Evolutionary conservation across 1,139 yeast species (phyloP).

Genomic region (Suhomyces atakaporum): DNA sequence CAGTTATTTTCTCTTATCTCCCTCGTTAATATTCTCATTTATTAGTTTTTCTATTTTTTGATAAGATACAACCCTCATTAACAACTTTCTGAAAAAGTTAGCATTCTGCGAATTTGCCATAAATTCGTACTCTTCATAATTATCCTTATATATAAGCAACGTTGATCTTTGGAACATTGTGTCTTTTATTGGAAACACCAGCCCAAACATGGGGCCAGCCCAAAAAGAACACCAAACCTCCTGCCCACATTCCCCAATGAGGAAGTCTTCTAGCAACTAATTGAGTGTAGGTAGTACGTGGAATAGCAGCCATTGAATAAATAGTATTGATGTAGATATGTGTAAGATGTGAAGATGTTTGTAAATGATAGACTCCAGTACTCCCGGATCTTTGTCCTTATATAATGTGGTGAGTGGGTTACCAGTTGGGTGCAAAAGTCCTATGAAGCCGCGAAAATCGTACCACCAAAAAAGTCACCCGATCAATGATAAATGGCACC

Average conservation of each 20-base stretch:
- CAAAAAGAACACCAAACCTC: slow-evolving; percentile 33
- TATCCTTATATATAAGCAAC: slow-evolving; percentile 5
- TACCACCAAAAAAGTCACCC: slow-evolving; percentile 10
- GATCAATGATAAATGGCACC: slow-evolving; percentile 8
- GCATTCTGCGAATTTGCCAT: too few relatives aligned
- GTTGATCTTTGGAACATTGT: slow-evolving; percentile 33
- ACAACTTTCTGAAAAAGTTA: too few relatives aligned
- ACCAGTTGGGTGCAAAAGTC: slow-evolving; percentile 11
- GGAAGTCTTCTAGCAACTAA: slow-evolving; percentile 34
- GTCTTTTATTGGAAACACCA: slow-evolving; percentile 24
- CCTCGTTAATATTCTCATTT: neutral
- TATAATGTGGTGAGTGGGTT: slow-evolving; percentile 1
- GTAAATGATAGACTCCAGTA: neutral
- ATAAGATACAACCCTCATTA: too few relatives aligned
- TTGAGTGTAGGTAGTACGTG: slow-evolving; percentile 7
- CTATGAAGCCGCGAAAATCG: slow-evolving; percentile 6
- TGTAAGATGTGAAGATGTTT: too few relatives aligned
- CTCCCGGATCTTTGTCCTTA: neutral
- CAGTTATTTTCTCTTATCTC: too few relatives aligned
- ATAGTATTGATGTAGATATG: too few relatives aligned
- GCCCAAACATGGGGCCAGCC: slow-evolving; percentile 42
- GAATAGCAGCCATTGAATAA: slow-evolving; percentile 7
- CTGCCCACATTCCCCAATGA: slow-evolving; percentile 33
- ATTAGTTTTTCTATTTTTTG: too few relatives aligned
- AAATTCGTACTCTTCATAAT: neutral